Evolutionary conservation across 495 filamentous ascomycete genomes (phyloP), one percentile per base, ranked within the genome.

Genomic region (Cairneyella variabilis): DNA sequence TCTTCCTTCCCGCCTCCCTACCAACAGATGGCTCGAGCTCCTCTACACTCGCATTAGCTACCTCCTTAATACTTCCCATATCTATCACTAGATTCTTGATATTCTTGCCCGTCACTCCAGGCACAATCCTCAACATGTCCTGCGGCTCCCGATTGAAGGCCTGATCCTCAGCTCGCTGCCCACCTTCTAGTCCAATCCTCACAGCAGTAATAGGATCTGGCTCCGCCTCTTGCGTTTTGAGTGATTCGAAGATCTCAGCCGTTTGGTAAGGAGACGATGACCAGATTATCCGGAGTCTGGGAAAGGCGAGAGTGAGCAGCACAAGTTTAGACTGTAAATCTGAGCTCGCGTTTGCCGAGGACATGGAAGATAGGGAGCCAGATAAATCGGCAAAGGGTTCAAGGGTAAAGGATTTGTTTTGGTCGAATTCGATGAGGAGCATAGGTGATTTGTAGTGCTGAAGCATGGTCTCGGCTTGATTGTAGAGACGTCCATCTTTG

Each of bases 351-450:
- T 77, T 71, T 18, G 80, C 74, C 48, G 76, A 75, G 41, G 80
- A 73, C 7, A 72, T 66, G 58, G 79, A 78, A 17, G 79, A 76
- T 20, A 83, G 63, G 34, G 79, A 83, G n/a, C 82, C 83, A 23
- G 86, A 86, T 2, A 90, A 74, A 51, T 90, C 89, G 10, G 89
- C 86, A 64, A 95, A 96, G 0, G 90, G 89, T 68, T 97, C 93
- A 14, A 98, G 85, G 9, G 90, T 97, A 68, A 98, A 98, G 18
- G 88, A 89, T 64, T 96, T 96, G 71, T 95, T 90, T 64, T 95
- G 88, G 68, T 97, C 91, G 69, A 98, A 98, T 65, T 98, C 93
- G 60, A 98, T 96, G 27, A 98, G 76, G 3, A 98, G 83, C 78
- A 97, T 86, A 0, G 92, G 90, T 58, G 69, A 82, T 61, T 88